Base-by-base conservation (phyloP, 768 basidiomycete genomes). In the Mycena vitilis region DNA sequence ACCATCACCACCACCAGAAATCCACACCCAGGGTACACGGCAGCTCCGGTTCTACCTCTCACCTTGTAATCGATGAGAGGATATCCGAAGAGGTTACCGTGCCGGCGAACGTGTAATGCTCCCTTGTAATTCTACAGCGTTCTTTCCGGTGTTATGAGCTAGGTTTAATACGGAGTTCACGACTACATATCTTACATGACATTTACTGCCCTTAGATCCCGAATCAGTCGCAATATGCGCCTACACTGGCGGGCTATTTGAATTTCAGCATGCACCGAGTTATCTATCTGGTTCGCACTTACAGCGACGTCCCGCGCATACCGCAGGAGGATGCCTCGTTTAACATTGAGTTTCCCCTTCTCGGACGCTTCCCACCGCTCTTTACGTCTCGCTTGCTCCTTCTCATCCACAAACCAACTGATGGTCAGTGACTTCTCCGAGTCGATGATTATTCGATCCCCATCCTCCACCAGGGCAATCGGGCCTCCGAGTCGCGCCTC, bases 231-330 rank as follows among this genome's bases (percentile, higher is more conserved):
- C 90, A 91, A 80, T 93, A 95, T 23, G 93, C 94, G 30, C 94
- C 94, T 58, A 89, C 80, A 75, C 85, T 94, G 54, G 94, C 94
- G 63, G 94, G 91, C 94, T 95, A 72, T 30, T 44, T 66, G 40
- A 59, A 30, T 5, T 0, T 71, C 51, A 68, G 66, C 45, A 49
- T 52, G 25, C n/a, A n/a, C 57, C 53, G 30, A 18, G 34, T 18
- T 45, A 30, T 56, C 15, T 6, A 11, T 8, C 10, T 18, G 10
- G n/a, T 52, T 42, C 30, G n/a, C 16, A 83, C 93, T 86, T 75
- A 95, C 94, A 62, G 91, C 91, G 59, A 95, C 95, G 77, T 95
- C 94, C 72, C 94, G 82, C 15, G 94, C 94, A 78, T 95, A 96
- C 76, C 92, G 86, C 75, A 87, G 85, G 68, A 96, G 81, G 34